Conservation (phyloP, 1,284 basidiomycete genomes). For the Tilletia walkeri region DNA sequence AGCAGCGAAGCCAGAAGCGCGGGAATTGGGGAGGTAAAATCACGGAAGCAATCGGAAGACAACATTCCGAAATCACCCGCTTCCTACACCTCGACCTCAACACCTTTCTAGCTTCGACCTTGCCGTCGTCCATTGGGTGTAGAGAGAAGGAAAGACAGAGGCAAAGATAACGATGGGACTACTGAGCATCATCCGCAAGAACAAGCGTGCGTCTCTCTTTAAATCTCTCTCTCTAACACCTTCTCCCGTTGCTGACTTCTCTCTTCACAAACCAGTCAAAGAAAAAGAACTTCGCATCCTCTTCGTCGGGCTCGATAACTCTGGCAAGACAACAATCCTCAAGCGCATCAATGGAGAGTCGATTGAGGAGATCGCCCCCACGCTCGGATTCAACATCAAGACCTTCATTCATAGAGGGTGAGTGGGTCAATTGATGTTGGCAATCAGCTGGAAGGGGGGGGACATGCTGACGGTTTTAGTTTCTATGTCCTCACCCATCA, state of each 20-base stretch:
- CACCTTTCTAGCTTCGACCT: too few species aligned
- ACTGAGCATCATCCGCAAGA: constrained; percentile 95
- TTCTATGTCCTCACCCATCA: constrained; percentile 50
- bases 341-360: constrained; percentile 84
- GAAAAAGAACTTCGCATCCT: constrained; percentile 93
- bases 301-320: constrained; percentile 99
- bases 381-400: constrained; percentile 98
- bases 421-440: constrained; percentile 49
- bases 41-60: too few species aligned
- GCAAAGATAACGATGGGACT: constrained; percentile 63
- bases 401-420: constrained; percentile 85
- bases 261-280: constrained; percentile 25
- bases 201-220: constrained; percentile 68
- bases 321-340: constrained; percentile 96
- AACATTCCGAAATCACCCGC: too few species aligned
- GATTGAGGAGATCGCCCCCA: constrained; percentile 81
- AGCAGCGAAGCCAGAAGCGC: too few species aligned
- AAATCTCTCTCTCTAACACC: not conserved
- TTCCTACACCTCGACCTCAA: too few species aligned
- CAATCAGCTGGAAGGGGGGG: constrained; percentile 15
- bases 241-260: not conserved
- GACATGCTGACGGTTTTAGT: too few species aligned
- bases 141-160: too few species aligned
- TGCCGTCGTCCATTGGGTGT: too few species aligned
- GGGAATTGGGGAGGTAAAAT: too few species aligned